A percentile compares a stretch with the other conserved stretches of the same genome.
Conservation (phyloP, 768 basidiomycete genomes). For the Omphalotus guepiniiformis region DNA sequence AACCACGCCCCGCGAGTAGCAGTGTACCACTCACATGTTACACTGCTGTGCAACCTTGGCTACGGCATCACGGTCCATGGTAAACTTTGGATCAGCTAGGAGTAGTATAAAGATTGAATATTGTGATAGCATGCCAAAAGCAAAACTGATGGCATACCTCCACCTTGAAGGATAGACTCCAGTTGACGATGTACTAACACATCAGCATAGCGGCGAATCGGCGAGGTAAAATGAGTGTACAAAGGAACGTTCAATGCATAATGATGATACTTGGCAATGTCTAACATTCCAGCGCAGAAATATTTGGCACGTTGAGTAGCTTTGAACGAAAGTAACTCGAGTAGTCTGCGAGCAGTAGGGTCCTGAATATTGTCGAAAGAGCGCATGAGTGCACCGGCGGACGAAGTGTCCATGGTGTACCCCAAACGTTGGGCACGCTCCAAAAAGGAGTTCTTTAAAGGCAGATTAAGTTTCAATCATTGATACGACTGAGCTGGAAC, state of each 20-base stretch:
- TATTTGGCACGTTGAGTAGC: constrained; percentile 96
- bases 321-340: constrained; percentile 83
- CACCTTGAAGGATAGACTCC: constrained; percentile 78
- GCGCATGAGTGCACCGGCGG: constrained; percentile 76
- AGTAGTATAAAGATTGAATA: constrained; percentile 7
- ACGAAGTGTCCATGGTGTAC: constrained; percentile 74
- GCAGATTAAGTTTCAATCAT: constrained; percentile 12
- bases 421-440: constrained; percentile 84
- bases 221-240: constrained; percentile 92
- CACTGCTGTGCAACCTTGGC: constrained; percentile 98
- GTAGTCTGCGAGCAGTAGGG: constrained; percentile 67
- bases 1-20: no score
- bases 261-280: constrained; percentile 96
- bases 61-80: constrained; percentile 96
- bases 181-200: constrained; percentile 95
- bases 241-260: constrained; percentile 87
- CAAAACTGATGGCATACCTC: constrained; percentile 37
- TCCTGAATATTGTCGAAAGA: constrained; percentile 76
- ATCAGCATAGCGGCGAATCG: constrained; percentile 91
- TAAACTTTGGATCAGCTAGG: constrained; percentile 79
- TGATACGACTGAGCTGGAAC: constrained; percentile 19
- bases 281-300: constrained; percentile 98
- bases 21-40: constrained; percentile 87
- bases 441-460: constrained; percentile 62
- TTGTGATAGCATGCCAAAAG: neutral